A percentile compares a stretch with the other conserved stretches of the same genome.
These are phyloP conservation scores for Metschnikowia borealis DNA, from an alignment of 805 yeast species.

Conservation along the genomic window DNA sequence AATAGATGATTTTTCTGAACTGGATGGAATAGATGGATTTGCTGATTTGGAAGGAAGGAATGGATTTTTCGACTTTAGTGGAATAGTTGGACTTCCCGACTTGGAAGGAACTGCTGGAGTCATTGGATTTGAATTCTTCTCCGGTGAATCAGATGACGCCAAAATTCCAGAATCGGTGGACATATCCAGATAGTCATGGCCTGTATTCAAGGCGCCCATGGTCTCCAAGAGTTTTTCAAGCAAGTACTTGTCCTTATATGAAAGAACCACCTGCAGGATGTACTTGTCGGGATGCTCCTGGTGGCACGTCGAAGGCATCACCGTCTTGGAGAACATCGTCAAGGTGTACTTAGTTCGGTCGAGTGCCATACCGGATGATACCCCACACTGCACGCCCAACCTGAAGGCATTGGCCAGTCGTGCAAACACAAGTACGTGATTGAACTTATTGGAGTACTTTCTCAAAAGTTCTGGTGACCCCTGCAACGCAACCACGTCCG, in stretches of 20 bases:
- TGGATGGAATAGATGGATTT: too few relatives aligned
- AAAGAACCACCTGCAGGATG: slow-evolving; percentile 4
- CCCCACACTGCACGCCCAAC: slow-evolving; percentile 6
- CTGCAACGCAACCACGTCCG: slow-evolving; percentile 9
- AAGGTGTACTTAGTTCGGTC: slow-evolving; percentile 1
- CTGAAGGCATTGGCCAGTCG: slow-evolving; percentile 4
- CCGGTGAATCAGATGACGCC: too few relatives aligned
- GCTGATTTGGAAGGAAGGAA: too few relatives aligned
- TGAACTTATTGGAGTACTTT: slow-evolving; percentile 10
- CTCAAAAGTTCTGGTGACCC: slow-evolving; percentile 2
- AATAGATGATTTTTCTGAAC: too few relatives aligned
- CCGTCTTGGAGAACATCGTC: slow-evolving; percentile 3
- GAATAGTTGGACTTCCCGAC: too few relatives aligned
- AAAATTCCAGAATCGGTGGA: neutral
- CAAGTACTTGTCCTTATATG: slow-evolving; percentile 16
- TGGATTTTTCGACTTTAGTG: too few relatives aligned
- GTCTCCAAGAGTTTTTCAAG: slow-evolving; percentile 11
- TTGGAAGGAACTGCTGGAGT: too few relatives aligned
- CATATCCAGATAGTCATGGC: neutral
- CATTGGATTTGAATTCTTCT: too few relatives aligned
- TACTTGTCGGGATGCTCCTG: slow-evolving; percentile 2
- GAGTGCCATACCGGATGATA: neutral
- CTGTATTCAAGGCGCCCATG: slow-evolving; percentile 1
- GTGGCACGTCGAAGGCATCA: neutral
- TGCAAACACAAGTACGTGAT: slow-evolving; percentile 15